A percentile compares a stretch with the other conserved stretches of the same genome.
These are phyloP conservation scores for Gnomoniopsis sp. DNA, from an alignment of 2,329 filamentous ascomycete genomes.

Conservation along the genomic window DNA sequence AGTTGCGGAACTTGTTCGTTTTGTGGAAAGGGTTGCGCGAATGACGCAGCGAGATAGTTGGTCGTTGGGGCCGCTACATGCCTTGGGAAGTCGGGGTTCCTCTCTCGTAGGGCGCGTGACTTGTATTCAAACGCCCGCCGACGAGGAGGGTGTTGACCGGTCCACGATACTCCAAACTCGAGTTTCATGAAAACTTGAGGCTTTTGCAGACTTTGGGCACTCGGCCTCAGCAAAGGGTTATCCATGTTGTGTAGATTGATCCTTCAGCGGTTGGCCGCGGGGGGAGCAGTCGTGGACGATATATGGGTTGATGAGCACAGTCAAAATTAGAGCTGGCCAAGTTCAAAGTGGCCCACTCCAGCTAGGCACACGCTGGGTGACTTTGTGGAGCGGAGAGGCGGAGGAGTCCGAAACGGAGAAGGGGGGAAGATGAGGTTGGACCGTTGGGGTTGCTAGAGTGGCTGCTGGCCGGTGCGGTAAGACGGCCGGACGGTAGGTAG, in stretches of 20 bases:
- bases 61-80: slow-evolving; percentile 43
- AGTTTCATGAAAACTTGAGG: slow-evolving; percentile 49
- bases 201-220: slow-evolving; percentile 27
- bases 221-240: slow-evolving; percentile 24
- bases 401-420: neutral
- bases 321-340: neutral
- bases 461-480: neutral
- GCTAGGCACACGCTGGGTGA: neutral
- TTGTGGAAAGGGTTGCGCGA: slow-evolving; percentile 11
- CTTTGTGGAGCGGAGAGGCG: neutral
- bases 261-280: neutral
- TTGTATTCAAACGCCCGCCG: slow-evolving; percentile 44
- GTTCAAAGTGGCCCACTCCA: neutral
- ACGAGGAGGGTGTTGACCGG: slow-evolving; percentile 38
- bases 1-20: slow-evolving; percentile 2
- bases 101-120: slow-evolving; percentile 42
- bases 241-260: slow-evolving; percentile 19
- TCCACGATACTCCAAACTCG: slow-evolving; percentile 51
- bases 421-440: neutral
- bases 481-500: neutral
- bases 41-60: slow-evolving; percentile 36
- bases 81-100: slow-evolving; percentile 40
- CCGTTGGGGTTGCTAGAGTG: neutral
- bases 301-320: neutral
- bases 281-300: neutral